Evolutionary conservation across 73 alveolate species (phyloP).

Genomic region (Uronychia binucleata): DNA sequence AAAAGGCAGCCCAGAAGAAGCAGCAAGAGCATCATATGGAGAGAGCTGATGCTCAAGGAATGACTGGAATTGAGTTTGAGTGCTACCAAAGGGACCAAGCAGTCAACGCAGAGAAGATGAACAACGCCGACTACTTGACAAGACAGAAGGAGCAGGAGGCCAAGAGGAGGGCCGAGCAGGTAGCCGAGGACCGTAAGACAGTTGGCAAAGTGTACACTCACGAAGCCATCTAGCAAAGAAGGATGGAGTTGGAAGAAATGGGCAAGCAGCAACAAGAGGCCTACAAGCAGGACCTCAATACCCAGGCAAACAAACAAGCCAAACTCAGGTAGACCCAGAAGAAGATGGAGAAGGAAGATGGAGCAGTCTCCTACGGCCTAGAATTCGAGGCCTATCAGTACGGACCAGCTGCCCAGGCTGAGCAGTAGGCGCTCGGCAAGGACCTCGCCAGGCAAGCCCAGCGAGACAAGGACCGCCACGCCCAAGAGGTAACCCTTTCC

Average conservation of each 20-base stretch:
- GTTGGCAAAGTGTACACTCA: background rate
- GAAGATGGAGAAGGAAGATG: background rate
- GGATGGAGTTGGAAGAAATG: background rate
- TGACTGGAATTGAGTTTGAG: background rate
- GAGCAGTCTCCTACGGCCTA: background rate
- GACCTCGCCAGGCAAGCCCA: background rate
- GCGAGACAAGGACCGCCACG: background rate
- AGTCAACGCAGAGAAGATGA: background rate
- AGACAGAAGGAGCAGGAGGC: background rate
- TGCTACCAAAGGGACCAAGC: background rate
- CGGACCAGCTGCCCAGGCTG: background rate
- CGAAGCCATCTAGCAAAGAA: background rate
- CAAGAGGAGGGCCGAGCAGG: background rate
- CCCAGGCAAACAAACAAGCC: background rate
- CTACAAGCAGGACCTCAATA: background rate
- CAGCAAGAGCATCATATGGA: background rate
- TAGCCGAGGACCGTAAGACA: background rate
- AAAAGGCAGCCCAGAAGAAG: background rate
- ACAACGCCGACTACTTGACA: background rate
- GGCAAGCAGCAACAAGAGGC: background rate
- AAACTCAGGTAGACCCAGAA: background rate
- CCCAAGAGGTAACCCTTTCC: background rate
- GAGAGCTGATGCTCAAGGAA: background rate
- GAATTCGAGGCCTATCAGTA: background rate
- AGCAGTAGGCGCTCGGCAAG: background rate